Evolutionary conservation across 306 rosid species (phyloP), one percentile per base, ranked within the genome.

Genomic region (Sindora glabra): DNA sequence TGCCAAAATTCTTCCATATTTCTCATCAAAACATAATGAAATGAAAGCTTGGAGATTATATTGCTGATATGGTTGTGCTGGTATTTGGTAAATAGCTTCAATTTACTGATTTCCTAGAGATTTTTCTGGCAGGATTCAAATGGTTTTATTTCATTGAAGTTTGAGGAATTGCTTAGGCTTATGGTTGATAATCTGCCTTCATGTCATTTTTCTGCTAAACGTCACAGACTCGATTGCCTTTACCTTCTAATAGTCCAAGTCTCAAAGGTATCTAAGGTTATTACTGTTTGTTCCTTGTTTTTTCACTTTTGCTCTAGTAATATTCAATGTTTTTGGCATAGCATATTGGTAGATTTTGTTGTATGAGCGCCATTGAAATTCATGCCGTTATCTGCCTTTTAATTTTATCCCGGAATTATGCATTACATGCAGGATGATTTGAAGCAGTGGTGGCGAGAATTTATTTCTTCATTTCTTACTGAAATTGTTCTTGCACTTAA

Each of bases 401-500:
- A n/a, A n/a, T n/a, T n/a, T n/a, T n/a, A n/a, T n/a, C n/a, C n/a
- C n/a, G n/a, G n/a, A n/a, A n/a, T n/a, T n/a, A n/a, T n/a, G n/a
- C n/a, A n/a, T n/a, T n/a, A n/a, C n/a, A n/a, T n/a, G n/a, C n/a
- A n/a, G n/a, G n/a, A n/a, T n/a, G n/a, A n/a, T n/a, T n/a, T n/a
- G n/a, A n/a, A n/a, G n/a, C n/a, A n/a, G n/a, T n/a, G n/a, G n/a
- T n/a, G n/a, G n/a, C n/a, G n/a, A n/a, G n/a, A n/a, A n/a, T n/a
- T n/a, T n/a, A n/a, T n/a, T n/a, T n/a, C n/a, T n/a, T 74, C 76
- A 40, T 88, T 88, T 78, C 79, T 92, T 39, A 83, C 90, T 1
- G 96, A 92, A 79, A 92, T 88, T 41, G 74, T 88, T 66, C 88
- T 92, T 70, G 95, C 96, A 36, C 90, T 92, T 49, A 92, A 92